phyloP scores from a whole-genome alignment of 1,284 basidiomycete genomes.

The Austroboletus novae-zelandiae region DNA sequence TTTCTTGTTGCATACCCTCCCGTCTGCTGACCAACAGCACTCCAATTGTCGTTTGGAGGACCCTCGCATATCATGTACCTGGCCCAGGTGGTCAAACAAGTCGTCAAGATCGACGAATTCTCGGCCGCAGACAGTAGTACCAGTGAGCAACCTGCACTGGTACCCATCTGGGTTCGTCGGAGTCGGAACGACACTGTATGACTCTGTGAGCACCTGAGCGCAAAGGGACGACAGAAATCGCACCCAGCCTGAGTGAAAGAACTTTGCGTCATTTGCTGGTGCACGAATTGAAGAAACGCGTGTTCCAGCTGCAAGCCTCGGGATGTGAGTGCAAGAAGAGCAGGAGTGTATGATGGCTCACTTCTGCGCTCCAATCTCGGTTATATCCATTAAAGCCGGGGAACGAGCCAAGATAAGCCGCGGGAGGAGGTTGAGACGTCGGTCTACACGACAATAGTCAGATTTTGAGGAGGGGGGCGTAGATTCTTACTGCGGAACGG shows the following conservation, averaged over 20 bases:
- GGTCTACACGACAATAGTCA: not conserved
- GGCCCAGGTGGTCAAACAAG: not conserved
- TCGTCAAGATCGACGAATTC: not conserved
- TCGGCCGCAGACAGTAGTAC: not conserved
- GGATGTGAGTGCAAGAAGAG: not conserved
- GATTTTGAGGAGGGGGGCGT: too few species aligned
- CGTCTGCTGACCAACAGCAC: not conserved
- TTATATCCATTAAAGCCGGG: not conserved
- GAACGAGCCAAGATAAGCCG: not conserved
- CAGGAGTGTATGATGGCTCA: not conserved
- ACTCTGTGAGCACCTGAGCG: not conserved
- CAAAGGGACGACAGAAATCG: not conserved
- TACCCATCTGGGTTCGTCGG: rapidly evolving
- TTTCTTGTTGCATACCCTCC: not conserved
- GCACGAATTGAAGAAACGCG: not conserved
- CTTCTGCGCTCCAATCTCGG: conserved; percentile 1
- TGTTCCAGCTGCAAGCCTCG: conserved; percentile 6
- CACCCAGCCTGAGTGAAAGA: conserved; percentile 1
- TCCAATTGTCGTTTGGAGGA: not conserved
- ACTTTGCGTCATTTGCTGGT: not conserved
- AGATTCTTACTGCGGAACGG: not conserved
- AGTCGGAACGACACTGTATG: conserved; percentile 1
- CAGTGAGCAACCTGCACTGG: conserved; percentile 9
- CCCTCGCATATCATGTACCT: not conserved
- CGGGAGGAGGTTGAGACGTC: not conserved